These are phyloP conservation scores for Fusarium papillatum DNA, from an alignment of 2,329 filamentous ascomycete species.

Conservation along the genomic window DNA sequence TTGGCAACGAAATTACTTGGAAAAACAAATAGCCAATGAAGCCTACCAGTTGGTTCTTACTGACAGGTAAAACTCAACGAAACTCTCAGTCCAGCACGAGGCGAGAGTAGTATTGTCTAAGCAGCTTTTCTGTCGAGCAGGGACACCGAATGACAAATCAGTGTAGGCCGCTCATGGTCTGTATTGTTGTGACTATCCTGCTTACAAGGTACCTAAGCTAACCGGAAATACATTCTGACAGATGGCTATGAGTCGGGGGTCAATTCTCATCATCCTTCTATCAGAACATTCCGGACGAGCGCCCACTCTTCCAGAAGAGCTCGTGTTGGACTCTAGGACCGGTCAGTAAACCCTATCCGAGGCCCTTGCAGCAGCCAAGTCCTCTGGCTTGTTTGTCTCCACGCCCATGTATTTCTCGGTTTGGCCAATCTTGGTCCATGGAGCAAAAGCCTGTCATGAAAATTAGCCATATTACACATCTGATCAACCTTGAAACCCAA, in stretches of 20 bases:
- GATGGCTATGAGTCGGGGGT: background rate
- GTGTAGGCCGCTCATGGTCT: background rate
- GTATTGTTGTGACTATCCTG: background rate
- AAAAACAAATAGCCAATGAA: no score
- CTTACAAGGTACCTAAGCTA: background rate
- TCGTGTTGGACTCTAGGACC: background rate
- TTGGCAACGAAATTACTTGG: no score
- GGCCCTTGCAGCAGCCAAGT: background rate
- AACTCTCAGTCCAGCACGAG: slow-evolving; percentile 21
- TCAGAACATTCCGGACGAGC: background rate
- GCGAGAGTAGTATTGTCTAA: background rate
- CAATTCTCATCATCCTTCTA: background rate
- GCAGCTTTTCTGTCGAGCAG: background rate
- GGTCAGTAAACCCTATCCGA: background rate
- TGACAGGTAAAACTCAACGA: slow-evolving; percentile 6
- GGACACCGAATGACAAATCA: background rate
- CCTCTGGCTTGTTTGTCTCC: slow-evolving; percentile 22
- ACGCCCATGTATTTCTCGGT: slow-evolving; percentile 14
- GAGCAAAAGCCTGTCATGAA: slow-evolving; percentile 14
- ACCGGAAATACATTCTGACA: background rate
- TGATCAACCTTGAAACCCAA: fast-evolving
- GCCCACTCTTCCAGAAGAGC: background rate
- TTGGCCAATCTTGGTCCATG: slow-evolving; percentile 27
- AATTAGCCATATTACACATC: background rate
- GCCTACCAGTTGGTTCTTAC: background rate